These are phyloP conservation scores for Chlorokybus atmophyticus DNA, from an alignment of 139 green algal species.

Conservation along the genomic window DNA sequence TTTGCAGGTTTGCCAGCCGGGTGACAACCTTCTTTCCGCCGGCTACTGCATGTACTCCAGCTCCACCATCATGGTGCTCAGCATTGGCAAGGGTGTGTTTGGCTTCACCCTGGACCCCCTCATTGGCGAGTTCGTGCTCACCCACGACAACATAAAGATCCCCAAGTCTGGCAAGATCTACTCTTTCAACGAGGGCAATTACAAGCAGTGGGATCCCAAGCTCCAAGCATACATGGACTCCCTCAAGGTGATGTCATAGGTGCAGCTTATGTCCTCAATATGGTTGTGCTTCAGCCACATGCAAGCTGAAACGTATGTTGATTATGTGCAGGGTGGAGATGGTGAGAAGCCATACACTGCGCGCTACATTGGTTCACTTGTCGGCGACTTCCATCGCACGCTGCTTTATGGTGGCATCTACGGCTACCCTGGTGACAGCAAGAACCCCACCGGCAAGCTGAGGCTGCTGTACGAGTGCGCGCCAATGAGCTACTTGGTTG, in stretches of 20 bases:
- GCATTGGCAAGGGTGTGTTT: constrained; percentile 77
- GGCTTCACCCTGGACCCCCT: constrained; percentile 49
- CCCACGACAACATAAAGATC: constrained; percentile 41
- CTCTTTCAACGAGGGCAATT: constrained; percentile 99
- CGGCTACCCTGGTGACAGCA: constrained; percentile 85
- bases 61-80: constrained; percentile 80
- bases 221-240: constrained; percentile 25
- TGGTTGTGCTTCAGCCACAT: too few species aligned
- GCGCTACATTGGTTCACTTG: constrained; percentile 88
- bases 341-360: constrained; percentile 88
- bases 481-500: constrained; percentile 79
- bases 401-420: constrained; percentile 93
- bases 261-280: neutral
- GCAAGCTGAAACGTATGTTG: too few species aligned
- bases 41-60: constrained; percentile 93
- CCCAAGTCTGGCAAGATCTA: constrained; percentile 93
- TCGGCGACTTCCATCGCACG: constrained; percentile 95
- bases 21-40: constrained; percentile 66
- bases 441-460: constrained; percentile 92
- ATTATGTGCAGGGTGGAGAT: constrained; percentile 43
- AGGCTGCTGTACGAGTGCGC: constrained; percentile 96
- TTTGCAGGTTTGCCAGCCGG: constrained; percentile 88
- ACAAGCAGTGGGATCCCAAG: constrained; percentile 57
- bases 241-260: constrained; percentile 4
- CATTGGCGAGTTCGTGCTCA: constrained; percentile 43